Base-by-base conservation (phyloP, 2,329 filamentous ascomycete genomes). In the Colletotrichum neosansevieriae region DNA sequence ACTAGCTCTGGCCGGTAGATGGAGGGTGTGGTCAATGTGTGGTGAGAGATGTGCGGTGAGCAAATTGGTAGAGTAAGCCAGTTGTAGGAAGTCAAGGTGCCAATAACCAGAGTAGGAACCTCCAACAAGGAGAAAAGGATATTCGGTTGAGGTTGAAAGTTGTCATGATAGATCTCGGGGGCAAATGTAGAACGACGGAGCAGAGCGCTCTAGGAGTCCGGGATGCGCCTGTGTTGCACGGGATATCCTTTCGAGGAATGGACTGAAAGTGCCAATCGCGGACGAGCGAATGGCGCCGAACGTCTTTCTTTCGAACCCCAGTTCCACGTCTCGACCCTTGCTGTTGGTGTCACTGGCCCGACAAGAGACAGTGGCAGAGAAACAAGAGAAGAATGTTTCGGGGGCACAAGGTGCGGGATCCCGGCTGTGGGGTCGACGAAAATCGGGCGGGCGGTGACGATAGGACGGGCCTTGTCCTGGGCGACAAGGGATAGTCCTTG, bases 81-180 rank as follows among this genome's bases (percentile, higher is more conserved):
- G 47, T 49, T 42, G 38, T 54, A 53, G 21, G 58, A 58, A 76
- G 77, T 81, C 79, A 81, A 73, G 79, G 79, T 70, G 78, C 79
- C 73, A 75, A 72, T 69, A 77, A 75, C 79, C 79, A 77, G 70
- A 78, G 79, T 67, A 79, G 74, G 67, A 81, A 78, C 71, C 79
- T 81, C 79, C 79, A 76, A 72, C 74, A 76, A 73, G 79, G 78
- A 80, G 78, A 80, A 74, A 75, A 76, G 74, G 74, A 76, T 75
- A 77, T 75, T 64, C 77, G 76, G 70, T 71, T 74, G 72, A 57
- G 60, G 63, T 73, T 75, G 76, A 79, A 76, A 72, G 75, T 74
- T 77, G 74, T 80, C 79, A 81, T 81, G 77, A 79, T 80, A 79
- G 72, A 74, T 69, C 45, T 69, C 62, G 54, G 44, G 63, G 51